These are phyloP conservation scores for Diaporthe citrichinensis DNA, from an alignment of 2,329 filamentous ascomycete genomes.

Conservation along the genomic window DNA sequence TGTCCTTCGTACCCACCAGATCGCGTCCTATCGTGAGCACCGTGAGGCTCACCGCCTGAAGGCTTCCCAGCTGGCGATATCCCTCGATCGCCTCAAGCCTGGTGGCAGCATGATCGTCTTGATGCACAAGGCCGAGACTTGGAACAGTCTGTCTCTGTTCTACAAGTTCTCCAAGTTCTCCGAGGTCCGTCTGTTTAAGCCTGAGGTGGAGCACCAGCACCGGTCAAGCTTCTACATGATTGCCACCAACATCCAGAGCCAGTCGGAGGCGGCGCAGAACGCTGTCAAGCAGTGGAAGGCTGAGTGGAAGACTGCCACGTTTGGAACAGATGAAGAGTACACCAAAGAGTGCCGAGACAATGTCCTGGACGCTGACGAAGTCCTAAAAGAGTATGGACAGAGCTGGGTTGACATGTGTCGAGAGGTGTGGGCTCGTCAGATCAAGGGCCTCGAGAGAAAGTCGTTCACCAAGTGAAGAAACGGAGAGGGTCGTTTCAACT, in stretches of 20 bases:
- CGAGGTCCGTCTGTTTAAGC: slow-evolving; percentile 61
- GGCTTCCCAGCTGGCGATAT: slow-evolving; percentile 58
- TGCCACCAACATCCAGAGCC: slow-evolving; percentile 57
- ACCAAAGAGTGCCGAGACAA: slow-evolving; percentile 21
- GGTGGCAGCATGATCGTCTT: slow-evolving; percentile 67
- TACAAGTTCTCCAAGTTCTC: slow-evolving; percentile 59
- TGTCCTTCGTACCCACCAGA: slow-evolving; percentile 58
- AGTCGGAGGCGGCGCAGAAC: slow-evolving; percentile 49
- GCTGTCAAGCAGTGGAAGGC: slow-evolving; percentile 58
- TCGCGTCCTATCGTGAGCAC: slow-evolving; percentile 50
- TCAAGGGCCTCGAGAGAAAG: slow-evolving; percentile 49
- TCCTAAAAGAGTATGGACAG: slow-evolving; percentile 55
- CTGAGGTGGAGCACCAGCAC: slow-evolving; percentile 54
- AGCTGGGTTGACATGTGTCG: slow-evolving; percentile 50
- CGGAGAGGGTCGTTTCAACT: neutral
- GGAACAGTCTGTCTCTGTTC: slow-evolving; percentile 55
- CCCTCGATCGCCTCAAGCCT: slow-evolving; percentile 58
- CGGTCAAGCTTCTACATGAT: slow-evolving; percentile 68
- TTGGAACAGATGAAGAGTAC: slow-evolving; percentile 51
- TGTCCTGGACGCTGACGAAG: slow-evolving; percentile 40
- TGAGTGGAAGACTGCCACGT: slow-evolving; percentile 56
- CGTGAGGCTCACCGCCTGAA: slow-evolving; percentile 56
- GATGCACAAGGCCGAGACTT: slow-evolving; percentile 62
- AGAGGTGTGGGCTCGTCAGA: slow-evolving; percentile 54
- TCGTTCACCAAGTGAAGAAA: slow-evolving; percentile 44